Evolutionary conservation across 2,329 filamentous ascomycete genomes (phyloP).

Genomic region (Aspergillus ochraceus): DNA sequence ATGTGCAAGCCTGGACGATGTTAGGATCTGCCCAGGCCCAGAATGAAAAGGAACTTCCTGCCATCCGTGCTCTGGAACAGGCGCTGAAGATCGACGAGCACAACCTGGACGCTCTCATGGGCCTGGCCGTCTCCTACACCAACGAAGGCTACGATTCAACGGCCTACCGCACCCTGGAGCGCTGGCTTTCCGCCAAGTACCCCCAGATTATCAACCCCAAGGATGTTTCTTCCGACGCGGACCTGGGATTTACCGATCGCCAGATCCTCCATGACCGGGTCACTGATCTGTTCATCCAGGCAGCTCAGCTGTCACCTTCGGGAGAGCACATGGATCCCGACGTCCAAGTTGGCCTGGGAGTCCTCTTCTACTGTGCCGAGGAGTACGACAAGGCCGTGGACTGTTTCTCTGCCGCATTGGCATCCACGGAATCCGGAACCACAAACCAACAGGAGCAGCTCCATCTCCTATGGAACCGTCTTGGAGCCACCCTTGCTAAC

Average conservation of each 20-base stretch:
- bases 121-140: conserved; percentile 91
- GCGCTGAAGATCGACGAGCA: conserved; percentile 83
- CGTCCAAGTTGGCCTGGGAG: conserved; percentile 93
- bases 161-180: conserved; percentile 91
- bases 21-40: conserved; percentile 92
- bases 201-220: conserved; percentile 74
- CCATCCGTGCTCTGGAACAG: conserved; percentile 89
- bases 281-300: conserved; percentile 85
- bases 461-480: conserved; percentile 94
- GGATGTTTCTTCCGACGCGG: conserved; percentile 71
- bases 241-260: conserved; percentile 92
- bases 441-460: conserved; percentile 83
- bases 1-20: conserved; percentile 91
- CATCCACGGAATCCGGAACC: conserved; percentile 77
- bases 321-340: conserved; percentile 98
- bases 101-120: conserved; percentile 90
- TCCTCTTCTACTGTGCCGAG: conserved; percentile 96
- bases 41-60: conserved; percentile 96
- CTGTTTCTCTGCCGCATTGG: conserved; percentile 91
- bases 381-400: conserved; percentile 98
- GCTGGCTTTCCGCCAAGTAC: conserved; percentile 96
- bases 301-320: conserved; percentile 85
- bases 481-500: conserved; percentile 94
- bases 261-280: conserved; percentile 87
- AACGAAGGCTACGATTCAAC: conserved; percentile 98